These are phyloP conservation scores for Penicillium hesseltinei DNA, from an alignment of 2,329 filamentous ascomycete genomes.

Conservation along the genomic window DNA sequence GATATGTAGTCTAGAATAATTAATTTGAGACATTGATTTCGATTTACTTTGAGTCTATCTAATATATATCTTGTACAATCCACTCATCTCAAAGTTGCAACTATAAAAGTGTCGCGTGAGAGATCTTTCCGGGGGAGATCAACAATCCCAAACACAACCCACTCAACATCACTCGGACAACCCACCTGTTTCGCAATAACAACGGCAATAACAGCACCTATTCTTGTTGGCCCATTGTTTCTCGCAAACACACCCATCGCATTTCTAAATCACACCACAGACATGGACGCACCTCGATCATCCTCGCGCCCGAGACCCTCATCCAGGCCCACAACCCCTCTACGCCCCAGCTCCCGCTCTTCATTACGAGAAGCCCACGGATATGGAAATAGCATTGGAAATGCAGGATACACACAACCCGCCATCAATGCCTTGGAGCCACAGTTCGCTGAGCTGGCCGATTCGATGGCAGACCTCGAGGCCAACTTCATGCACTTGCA, in stretches of 20 bases:
- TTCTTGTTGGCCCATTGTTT: not conserved
- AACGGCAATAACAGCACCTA: not conserved
- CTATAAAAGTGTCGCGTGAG: not conserved
- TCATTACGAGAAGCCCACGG: constrained; percentile 77
- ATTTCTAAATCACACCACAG: not conserved
- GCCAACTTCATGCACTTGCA: constrained; percentile 97
- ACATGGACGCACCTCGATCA: constrained; percentile 47
- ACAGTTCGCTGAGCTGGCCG: constrained; percentile 87
- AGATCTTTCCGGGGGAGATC: constrained; percentile 2
- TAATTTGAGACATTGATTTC: not conserved
- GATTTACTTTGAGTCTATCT: not conserved
- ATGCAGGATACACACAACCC: constrained; percentile 53
- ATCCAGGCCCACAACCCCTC: constrained; percentile 84
- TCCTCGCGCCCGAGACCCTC: constrained; percentile 60
- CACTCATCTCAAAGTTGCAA: not conserved
- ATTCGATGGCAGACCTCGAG: constrained; percentile 92
- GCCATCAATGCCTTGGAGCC: constrained; percentile 77
- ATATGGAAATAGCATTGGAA: constrained; percentile 40
- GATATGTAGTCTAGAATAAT: not conserved
- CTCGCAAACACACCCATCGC: not conserved
- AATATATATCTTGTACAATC: not conserved
- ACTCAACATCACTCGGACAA: not conserved
- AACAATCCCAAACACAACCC: constrained; percentile 1
- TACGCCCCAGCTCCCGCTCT: constrained; percentile 84
- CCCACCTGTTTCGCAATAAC: not conserved